A percentile compares a stretch with the other conserved stretches of the same genome.
phyloP scores from a whole-genome alignment of 805 yeast genomes.

The Saccharomycopsis sp. region DNA sequence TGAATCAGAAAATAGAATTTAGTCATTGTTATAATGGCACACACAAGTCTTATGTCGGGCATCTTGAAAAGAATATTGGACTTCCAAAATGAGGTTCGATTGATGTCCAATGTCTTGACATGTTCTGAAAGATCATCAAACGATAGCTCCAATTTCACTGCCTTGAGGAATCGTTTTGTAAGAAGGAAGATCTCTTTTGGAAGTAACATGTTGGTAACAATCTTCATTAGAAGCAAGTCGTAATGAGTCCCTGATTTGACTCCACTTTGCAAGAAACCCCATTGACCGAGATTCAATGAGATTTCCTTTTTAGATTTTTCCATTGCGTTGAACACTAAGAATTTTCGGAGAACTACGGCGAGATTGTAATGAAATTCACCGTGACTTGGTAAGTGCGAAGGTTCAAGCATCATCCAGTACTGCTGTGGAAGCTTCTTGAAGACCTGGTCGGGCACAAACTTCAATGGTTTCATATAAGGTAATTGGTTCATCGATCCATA shows the following conservation, averaged over 20 bases:
- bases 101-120: neutral
- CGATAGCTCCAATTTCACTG: conserved; percentile 16
- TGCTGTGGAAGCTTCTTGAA: conserved; percentile 34
- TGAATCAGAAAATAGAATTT: conserved; percentile 24
- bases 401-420: conserved; percentile 34
- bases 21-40: conserved; percentile 18
- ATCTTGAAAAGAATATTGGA: conserved; percentile 26
- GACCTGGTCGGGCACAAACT: conserved; percentile 35
- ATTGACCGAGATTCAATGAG: conserved; percentile 10
- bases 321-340: conserved; percentile 28
- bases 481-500: conserved; percentile 38
- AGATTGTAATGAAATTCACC: conserved; percentile 33
- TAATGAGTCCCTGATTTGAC: conserved; percentile 23
- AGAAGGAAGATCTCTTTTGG: conserved; percentile 44
- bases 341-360: conserved; percentile 16
- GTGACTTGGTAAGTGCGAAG: conserved; percentile 34
- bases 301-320: conserved; percentile 12
- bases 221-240: conserved; percentile 36
- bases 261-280: conserved; percentile 1
- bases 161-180: conserved; percentile 28
- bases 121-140: neutral
- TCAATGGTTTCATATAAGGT: conserved; percentile 41
- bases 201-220: conserved; percentile 37
- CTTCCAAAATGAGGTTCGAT: neutral
- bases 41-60: conserved; percentile 24